Base-by-base conservation (phyloP, 306 rosid genomes). In the Neltuma alba region DNA sequence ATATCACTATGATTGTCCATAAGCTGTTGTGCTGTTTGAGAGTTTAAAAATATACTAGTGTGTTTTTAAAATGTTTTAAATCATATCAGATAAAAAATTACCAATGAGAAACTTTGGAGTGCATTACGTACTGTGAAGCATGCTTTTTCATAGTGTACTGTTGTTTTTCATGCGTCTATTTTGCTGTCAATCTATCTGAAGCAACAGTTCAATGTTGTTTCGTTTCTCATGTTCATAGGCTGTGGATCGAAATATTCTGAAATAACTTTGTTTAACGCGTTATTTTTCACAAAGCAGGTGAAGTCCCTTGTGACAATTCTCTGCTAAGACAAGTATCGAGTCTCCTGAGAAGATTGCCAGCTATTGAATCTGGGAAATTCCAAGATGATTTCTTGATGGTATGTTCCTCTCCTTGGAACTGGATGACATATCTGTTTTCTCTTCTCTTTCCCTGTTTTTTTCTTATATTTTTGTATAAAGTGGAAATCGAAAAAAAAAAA, bases 311-410 rank as follows among this genome's bases (percentile, higher is more conserved):
- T 55, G 99, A 93, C 74, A 90, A 88, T 87, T 91, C 99, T 28
- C 87, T 95, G 79, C 76, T 95, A 73, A 88, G 99, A 86, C 99
- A 95, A 85, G 98, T 93, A 48, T 91, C 98, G 16, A 90, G 98
- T 88, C 95, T 95, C 76, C 83, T 95, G 68, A 87, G 98, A 90
- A 90, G 96, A 87, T 84, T 93, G 82, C 99, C 96, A 50, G 97
- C 95, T 38, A 87, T 90, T 84, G 98, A 95, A 86, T 95, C 98
- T 1, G 93, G 75, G 69, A 95, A 93, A 77, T 93, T 95, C 85
- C 94, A 86, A 85, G 98, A 93, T 76, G 97, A 93, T 86, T 93
- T 95, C 88, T 89, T 95, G 88, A 95, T 89, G 96, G 99, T 95
- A 66, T 88, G 97, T 78, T 76, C 63, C 34, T 65, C 31, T 74